Base-by-base conservation (phyloP, 2,329 filamentous ascomycete species). In the Keithomyces neogunnii region DNA sequence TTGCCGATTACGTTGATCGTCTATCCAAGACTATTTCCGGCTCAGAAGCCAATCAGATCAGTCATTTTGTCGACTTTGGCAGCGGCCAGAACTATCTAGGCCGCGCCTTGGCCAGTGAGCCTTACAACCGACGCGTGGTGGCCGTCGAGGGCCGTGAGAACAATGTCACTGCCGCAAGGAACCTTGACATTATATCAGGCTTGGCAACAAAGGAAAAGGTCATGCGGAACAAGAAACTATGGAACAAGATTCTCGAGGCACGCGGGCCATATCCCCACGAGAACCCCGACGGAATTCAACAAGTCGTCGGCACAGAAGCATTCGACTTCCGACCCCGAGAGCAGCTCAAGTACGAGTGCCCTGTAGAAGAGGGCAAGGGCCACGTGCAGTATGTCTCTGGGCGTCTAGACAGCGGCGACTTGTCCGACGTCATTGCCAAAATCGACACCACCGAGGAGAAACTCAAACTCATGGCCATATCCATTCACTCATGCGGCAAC, bases 71-170 rank as follows among this genome's bases (percentile, higher is more conserved):
- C 47, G 93, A 99, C 69, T 96, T 97, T 67, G 93, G 93, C 31
- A 96, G 90, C 49, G 93, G 93, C 0, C 92, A 97, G 66, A 97
- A 96, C 63, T 99, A 99, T 63, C 82, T 99, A 3, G 92, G 93
- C 1, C 80, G 93, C 45, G 87, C 89, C 1, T 74, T 99, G 52
- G 92, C 92, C 11, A 89, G 86, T 55, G 77, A 84, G 50, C 90
- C 91, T 1, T 96, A 95, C 70, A 88, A 91, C 62, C 84, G 85
- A 60, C 82, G 90, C 57, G 86, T 97, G 43, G 83, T 97, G 50
- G 93, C 92, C 1, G 89, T 99, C 35, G 93, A 99, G 69, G 88
- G 89, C 53, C 84, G 85, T 56, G 84, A 88, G 61, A 82, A 86
- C 60, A 96, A 96, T 62, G 95, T 97, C 54, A 80, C 81, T 28